A percentile compares a stretch with the other conserved stretches of the same genome.
These are phyloP conservation scores for Primulina eburnea DNA, from an alignment of 257 asterid species.

Conservation along the genomic window DNA sequence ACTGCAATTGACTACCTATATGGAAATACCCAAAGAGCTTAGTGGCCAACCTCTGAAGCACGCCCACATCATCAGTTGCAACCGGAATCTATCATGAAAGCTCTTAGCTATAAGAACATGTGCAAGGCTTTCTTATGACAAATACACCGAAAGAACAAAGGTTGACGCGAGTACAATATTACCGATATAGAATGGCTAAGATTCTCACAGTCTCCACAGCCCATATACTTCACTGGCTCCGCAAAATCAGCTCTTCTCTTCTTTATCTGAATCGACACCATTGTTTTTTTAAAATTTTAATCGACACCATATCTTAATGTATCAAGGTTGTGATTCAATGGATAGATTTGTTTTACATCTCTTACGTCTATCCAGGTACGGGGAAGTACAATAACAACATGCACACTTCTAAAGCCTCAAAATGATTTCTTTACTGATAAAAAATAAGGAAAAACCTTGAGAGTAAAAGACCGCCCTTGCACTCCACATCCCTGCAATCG, in stretches of 20 bases:
- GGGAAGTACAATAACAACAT: background rate
- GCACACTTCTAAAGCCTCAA: constrained; percentile 12
- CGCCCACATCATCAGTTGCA: constrained; percentile 78
- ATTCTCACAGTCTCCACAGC: constrained; percentile 89
- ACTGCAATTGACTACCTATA: constrained; percentile 48
- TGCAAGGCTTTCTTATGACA: background rate
- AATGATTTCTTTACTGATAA: background rate
- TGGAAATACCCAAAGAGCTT: constrained; percentile 77
- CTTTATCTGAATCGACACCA: constrained; percentile 55
- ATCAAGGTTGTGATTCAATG: constrained; percentile 9
- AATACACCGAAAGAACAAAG: constrained; percentile 12
- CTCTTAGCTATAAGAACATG: constrained; percentile 21
- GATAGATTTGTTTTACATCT: constrained; percentile 3
- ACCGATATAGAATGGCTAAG: constrained; percentile 89
- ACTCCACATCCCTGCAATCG: constrained; percentile 87
- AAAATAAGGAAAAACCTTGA: constrained; percentile 55
- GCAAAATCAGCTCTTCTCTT: constrained; percentile 79
- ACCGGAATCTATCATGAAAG: constrained; percentile 59
- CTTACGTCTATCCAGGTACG: background rate
- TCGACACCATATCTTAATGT: background rate
- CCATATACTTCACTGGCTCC: constrained; percentile 93
- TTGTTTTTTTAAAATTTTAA: background rate
- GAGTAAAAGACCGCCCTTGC: constrained; percentile 77
- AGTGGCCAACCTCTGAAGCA: constrained; percentile 72
- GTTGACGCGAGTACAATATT: constrained; percentile 25